These are phyloP conservation scores for Candida corydali DNA, from an alignment of 805 yeast species.

Conservation along the genomic window DNA sequence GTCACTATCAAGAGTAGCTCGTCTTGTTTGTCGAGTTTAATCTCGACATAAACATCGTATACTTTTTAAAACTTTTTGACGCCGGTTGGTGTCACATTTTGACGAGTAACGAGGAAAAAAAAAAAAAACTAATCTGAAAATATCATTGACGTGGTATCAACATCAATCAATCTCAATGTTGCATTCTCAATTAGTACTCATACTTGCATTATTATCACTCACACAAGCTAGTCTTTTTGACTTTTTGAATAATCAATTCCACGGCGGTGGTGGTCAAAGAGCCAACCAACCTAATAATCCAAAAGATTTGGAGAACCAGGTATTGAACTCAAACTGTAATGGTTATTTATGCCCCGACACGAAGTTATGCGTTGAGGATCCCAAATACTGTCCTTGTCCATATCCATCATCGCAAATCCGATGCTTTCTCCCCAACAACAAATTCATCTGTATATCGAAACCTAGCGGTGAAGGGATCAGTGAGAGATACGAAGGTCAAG, in stretches of 20 bases:
- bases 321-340: slow-evolving; percentile 47
- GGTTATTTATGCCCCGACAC: slow-evolving; percentile 82
- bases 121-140: no score
- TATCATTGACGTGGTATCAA: no score
- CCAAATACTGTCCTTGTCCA: slow-evolving; percentile 84
- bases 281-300: slow-evolving; percentile 23
- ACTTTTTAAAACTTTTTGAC: no score
- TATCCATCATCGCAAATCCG: slow-evolving; percentile 81
- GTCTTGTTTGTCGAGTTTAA: no score
- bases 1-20: no score
- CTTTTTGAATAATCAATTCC: slow-evolving; percentile 30
- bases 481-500: slow-evolving; percentile 34
- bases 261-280: slow-evolving; percentile 11
- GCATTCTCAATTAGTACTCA: background rate
- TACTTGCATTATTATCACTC: background rate
- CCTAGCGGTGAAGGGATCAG: slow-evolving; percentile 47
- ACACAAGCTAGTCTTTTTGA: slow-evolving; percentile 17
- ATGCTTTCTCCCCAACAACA: slow-evolving; percentile 69
- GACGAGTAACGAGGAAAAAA: no score
- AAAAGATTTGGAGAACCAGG: slow-evolving; percentile 34
- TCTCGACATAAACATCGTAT: no score
- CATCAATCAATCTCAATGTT: background rate
- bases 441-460: slow-evolving; percentile 77
- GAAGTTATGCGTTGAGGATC: slow-evolving; percentile 63
- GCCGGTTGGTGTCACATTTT: no score